Conservation (phyloP, 805 yeast species). For the Saturnispora quitensis region DNA sequence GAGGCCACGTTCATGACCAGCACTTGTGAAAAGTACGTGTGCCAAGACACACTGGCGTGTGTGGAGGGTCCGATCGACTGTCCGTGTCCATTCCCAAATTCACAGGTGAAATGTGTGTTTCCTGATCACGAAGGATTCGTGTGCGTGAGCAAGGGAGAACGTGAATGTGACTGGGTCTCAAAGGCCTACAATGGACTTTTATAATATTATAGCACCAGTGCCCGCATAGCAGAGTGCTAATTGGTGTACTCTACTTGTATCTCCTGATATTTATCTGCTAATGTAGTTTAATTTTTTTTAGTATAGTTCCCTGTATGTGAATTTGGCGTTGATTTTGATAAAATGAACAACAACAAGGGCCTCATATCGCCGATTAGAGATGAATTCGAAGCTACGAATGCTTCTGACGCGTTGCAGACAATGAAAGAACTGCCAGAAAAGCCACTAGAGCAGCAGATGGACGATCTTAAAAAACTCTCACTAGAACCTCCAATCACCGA, state of each 20-base stretch:
- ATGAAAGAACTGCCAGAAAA: neutral
- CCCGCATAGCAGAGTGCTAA: neutral
- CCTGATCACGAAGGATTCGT: constrained; percentile 54
- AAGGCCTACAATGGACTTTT: constrained; percentile 58
- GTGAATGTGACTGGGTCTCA: constrained; percentile 83
- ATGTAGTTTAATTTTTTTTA: neutral
- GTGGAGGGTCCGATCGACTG: constrained; percentile 63
- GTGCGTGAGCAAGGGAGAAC: constrained; percentile 70
- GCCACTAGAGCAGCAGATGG: constrained; percentile 1
- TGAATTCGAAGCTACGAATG: neutral
- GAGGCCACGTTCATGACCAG: constrained; percentile 17
- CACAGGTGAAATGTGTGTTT: constrained; percentile 71
- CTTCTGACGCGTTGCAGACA: neutral
- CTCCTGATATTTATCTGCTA: neutral
- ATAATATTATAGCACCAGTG: constrained; percentile 15
- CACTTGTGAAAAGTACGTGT: constrained; percentile 56
- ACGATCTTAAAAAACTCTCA: neutral
- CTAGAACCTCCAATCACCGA: neutral
- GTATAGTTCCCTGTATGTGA: neutral
- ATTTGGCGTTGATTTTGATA: neutral
- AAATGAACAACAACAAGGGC: constrained; percentile 1
- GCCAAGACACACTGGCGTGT: constrained; percentile 78
- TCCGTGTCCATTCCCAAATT: constrained; percentile 84
- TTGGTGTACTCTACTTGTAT: neutral
- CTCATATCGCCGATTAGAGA: neutral